phyloP scores from a whole-genome alignment of 2,329 filamentous ascomycete species.

The Chaetoscypha palmicola region DNA sequence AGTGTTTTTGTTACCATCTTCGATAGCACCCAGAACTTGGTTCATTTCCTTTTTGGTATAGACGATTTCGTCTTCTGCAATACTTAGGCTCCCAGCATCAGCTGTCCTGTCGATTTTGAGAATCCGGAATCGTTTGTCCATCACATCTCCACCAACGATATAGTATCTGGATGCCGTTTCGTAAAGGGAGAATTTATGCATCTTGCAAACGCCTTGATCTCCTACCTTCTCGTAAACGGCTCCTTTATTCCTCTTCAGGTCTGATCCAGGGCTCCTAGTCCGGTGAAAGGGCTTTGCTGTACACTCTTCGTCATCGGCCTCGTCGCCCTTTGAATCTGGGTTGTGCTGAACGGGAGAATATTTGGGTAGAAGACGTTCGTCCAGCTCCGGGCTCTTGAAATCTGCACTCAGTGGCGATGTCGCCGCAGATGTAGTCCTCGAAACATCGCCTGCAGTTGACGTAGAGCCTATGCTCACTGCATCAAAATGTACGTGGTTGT shows the following conservation, averaged over 20 bases:
- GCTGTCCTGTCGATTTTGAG: conserved; percentile 90
- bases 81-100: conserved; percentile 68
- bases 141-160: conserved; percentile 85
- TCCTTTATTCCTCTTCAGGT: conserved; percentile 27
- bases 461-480: conserved; percentile 20
- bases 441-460: conserved; percentile 22
- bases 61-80: conserved; percentile 90
- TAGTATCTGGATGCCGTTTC: conserved; percentile 93
- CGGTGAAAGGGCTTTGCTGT: conserved; percentile 51
- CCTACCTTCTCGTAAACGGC: conserved; percentile 29
- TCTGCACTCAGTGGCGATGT: conserved; percentile 29
- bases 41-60: conserved; percentile 92
- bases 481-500: conserved; percentile 25
- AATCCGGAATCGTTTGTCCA: conserved; percentile 82
- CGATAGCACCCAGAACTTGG: conserved; percentile 85
- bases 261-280: conserved; percentile 39
- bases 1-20: conserved; percentile 86
- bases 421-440: conserved; percentile 29
- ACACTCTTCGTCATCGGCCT: conserved; percentile 52
- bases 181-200: conserved; percentile 98
- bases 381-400: conserved; percentile 18
- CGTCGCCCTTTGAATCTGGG: conserved; percentile 26
- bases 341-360: conserved; percentile 25
- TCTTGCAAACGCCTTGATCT: conserved; percentile 47
- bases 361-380: conserved; percentile 22